Base-by-base conservation (phyloP, 2,329 filamentous ascomycete species). In the Curvularia sp. region DNA sequence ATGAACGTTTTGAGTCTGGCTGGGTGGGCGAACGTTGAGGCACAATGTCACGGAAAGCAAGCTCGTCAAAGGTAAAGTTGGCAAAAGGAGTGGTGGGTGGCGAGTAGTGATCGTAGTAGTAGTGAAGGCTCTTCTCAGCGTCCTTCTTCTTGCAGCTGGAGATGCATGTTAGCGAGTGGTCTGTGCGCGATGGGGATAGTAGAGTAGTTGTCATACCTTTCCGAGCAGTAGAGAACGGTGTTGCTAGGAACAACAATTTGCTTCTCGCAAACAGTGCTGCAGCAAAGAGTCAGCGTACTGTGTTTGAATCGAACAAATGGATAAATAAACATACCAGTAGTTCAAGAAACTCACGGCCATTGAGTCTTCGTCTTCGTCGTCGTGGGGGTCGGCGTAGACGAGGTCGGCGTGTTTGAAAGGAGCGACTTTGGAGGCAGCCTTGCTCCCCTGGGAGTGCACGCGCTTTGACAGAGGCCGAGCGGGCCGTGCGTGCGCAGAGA, bases 191-290 rank as follows among this genome's bases (percentile, higher is more conserved):
- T 18, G 45, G 53, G 25, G 49, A 10, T 13, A 45, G 19, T 19
- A 46, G 43, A 8, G 10, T 18, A 25, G 21, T 7, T 34, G 47
- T 73, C 80, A 71, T 80, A 88, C 86, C 82, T 83, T 79, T 88
- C 85, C 50, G 85, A 88, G 78, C 86, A 89, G 73, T 89, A 89
- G 43, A 89, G 79, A 39, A 87, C 80, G 15, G 81, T 81, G 69
- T 85, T 84, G 72, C 83, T 83, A 15, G 86, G 86, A 30, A 83
- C 81, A 52, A 85, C 82, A 67, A 89, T 88, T 77, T 88, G 86
- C 73, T 83, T 87, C 74, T 89, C 86, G 74, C 86, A 89, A 70
- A 83, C 87, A 62, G 86, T 83, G 76, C 86, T 88, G 69, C 36
- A 34, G 2, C 28, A 8, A 39, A 1, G 46, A 13, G 49, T 65